Evolutionary conservation across 495 filamentous ascomycete genomes (phyloP), one percentile per base, ranked within the genome.

Genomic region (Daldinia decipiens): DNA sequence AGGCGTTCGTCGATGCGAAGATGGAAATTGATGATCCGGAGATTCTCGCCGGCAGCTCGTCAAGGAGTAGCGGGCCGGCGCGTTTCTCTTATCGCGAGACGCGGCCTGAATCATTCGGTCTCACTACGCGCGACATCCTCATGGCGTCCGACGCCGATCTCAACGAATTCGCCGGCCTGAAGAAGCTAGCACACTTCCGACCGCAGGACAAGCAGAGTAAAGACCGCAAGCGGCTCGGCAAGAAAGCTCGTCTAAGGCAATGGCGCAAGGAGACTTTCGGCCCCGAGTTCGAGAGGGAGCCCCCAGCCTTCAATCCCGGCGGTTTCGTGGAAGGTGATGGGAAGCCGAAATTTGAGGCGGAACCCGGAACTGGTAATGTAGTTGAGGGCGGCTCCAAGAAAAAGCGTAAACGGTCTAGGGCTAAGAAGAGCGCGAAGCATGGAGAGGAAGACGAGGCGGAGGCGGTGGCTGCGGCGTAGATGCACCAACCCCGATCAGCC

Each of bases 261-360:
- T 98, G 95, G 95, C 87, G 95, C 62, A 90, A 91, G 80, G 95
- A 98, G 60, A 92, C 90, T 1, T 99, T 98, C 83, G 95, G 95
- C 3, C 83, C 86, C 70, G 90, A 81, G 71, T 85, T 72, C 52
- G 82, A 84, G 75, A 65, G 77, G 29, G 79, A 78, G 5, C 82
- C 82, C 0, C 83, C 83, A n/a, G 83, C 83, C 4, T 84, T 78
- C 68, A 82, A 80, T 17, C 82, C 83, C 27, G 82, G 81, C 60
- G 67, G 52, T 43, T 43, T 76, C 32, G 40, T 72, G 24, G 73
- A 63, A 15, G 75, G 53, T 21, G 51, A 67, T 5, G 69, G 68
- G 27, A 61, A 67, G n/a, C 56, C 39, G 43, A 47, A 67, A 26
- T 13, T 15, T 0, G 63, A 57, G 19, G 19, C 9, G 43, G 43